Conservation (phyloP, 148 eudicot species). For the Vaccinium corymbosum region DNA sequence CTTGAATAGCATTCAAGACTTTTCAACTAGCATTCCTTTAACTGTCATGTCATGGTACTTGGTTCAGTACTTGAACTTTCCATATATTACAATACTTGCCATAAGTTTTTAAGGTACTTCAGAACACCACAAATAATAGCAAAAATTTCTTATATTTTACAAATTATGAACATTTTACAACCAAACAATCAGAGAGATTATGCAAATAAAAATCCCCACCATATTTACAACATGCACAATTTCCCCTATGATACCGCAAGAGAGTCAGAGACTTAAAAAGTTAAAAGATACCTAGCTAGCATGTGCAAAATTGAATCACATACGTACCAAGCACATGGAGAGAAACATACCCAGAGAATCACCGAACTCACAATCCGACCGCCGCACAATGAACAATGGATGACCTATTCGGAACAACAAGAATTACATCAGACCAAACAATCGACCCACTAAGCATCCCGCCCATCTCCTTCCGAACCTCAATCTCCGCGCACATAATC, state of each 20-base stretch:
- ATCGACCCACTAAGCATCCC: conserved; percentile 58
- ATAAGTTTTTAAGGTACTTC: not conserved
- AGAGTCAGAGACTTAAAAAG: not conserved
- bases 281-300: not conserved
- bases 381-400: conserved; percentile 65
- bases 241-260: not conserved
- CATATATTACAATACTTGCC: not conserved
- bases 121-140: not conserved
- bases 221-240: not conserved
- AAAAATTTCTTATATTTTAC: not conserved
- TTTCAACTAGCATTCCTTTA: not conserved
- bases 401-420: conserved; percentile 50
- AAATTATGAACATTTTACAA: not conserved
- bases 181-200: not conserved
- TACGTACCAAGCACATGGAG: not conserved
- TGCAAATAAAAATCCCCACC: not conserved
- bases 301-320: not conserved
- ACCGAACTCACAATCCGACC: conserved; percentile 39
- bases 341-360: conserved; percentile 1
- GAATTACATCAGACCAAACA: conserved; percentile 55
- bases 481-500: conserved; percentile 71
- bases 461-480: conserved; percentile 49
- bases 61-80: not conserved
- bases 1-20: not conserved
- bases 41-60: not conserved